These are phyloP conservation scores for Blepharisma undulans DNA, from an alignment of 169 alveolate species.

Conservation along the genomic window DNA sequence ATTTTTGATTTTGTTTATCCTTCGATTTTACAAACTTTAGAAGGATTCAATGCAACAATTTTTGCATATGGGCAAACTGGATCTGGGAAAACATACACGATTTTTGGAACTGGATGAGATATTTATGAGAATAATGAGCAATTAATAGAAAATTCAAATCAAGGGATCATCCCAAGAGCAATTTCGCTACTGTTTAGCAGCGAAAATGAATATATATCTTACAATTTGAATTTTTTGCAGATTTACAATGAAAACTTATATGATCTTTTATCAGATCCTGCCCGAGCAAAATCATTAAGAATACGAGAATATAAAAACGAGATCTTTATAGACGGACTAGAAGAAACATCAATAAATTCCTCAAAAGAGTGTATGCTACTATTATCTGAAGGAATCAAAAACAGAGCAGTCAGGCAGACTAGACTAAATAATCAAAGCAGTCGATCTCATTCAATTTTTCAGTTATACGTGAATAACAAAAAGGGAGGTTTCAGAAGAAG, in stretches of 20 bases:
- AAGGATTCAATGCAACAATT: slow-evolving; percentile 76
- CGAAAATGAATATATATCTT: background rate
- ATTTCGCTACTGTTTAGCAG: background rate
- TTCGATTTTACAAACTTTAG: slow-evolving; percentile 77
- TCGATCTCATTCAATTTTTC: background rate
- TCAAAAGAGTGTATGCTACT: background rate
- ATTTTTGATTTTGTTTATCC: slow-evolving; percentile 41
- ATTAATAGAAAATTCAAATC: background rate
- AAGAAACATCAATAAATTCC: background rate
- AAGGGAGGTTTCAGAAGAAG: slow-evolving; percentile 31
- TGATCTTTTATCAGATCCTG: background rate
- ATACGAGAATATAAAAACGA: background rate
- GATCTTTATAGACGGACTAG: background rate
- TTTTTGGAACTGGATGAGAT: slow-evolving; percentile 50
- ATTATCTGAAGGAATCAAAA: background rate
- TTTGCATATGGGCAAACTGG: slow-evolving; percentile 68
- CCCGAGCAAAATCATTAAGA: background rate
- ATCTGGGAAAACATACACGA: slow-evolving; percentile 66
- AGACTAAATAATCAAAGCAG: background rate
- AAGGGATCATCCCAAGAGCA: slow-evolving; percentile 17
- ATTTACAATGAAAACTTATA: background rate
- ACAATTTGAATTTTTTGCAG: background rate
- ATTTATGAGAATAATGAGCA: background rate
- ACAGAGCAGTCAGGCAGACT: background rate
- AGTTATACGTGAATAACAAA: background rate